A percentile compares a stretch with the other conserved stretches of the same genome.
Evolutionary conservation across 2,329 filamentous ascomycete genomes (phyloP).

Genomic region (Lecanoromycetidae sp.): DNA sequence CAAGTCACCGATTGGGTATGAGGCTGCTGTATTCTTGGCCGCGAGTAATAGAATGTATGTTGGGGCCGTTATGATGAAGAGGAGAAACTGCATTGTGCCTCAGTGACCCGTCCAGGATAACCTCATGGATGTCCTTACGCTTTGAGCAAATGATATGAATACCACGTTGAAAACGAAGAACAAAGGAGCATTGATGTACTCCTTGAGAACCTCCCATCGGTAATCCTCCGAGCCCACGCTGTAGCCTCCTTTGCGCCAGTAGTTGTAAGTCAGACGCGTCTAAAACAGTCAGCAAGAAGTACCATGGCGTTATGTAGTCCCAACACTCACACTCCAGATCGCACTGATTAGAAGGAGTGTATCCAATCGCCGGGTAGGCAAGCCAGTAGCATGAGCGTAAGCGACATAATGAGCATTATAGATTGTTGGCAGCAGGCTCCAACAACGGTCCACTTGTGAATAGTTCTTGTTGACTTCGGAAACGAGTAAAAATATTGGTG

Average conservation of each 20-base stretch:
- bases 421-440: conserved; percentile 78
- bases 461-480: conserved; percentile 88
- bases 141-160: conserved; percentile 79
- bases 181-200: conserved; percentile 46
- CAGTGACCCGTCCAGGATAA: neutral
- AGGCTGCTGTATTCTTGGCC: conserved; percentile 47
- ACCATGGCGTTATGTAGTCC: neutral
- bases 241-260: conserved; percentile 92
- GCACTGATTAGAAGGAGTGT: conserved; percentile 57
- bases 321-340: conserved; percentile 62
- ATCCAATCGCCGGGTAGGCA: conserved; percentile 60
- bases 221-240: conserved; percentile 85
- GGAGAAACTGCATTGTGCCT: conserved; percentile 49
- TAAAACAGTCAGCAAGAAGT: conserved; percentile 28
- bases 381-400: conserved; percentile 67
- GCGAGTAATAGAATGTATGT: conserved; percentile 72
- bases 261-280: conserved; percentile 84
- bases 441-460: conserved; percentile 88
- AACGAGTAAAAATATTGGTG: conserved; percentile 57
- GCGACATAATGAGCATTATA: conserved; percentile 73
- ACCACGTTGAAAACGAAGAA: conserved; percentile 78
- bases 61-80: conserved; percentile 67
- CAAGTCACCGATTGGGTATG: conserved; percentile 47
- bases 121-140: conserved; percentile 27
- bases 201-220: conserved; percentile 69